Evolutionary conservation across 345 rosid genomes (phyloP).

Genomic region (Hibiscus tridactylites): DNA sequence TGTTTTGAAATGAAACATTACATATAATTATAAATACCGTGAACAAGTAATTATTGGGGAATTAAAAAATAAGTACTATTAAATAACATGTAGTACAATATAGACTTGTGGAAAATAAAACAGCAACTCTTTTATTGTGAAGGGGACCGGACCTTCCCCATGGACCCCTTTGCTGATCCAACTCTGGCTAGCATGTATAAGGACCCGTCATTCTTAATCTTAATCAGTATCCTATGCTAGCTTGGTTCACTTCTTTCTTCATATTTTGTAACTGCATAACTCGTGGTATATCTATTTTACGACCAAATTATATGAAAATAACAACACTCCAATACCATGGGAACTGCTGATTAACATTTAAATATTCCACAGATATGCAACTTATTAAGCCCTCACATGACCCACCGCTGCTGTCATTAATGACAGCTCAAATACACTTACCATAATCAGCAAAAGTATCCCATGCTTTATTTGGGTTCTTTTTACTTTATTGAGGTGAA

Average conservation of each 20-base stretch:
- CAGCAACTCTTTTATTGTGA: neutral
- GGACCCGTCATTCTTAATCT: neutral
- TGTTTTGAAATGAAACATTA: no score
- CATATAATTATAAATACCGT: no score
- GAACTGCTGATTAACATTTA: neutral
- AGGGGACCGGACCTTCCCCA: slow-evolving; percentile 1
- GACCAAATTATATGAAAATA: neutral
- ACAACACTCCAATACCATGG: slow-evolving; percentile 14
- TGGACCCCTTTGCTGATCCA: slow-evolving; percentile 20
- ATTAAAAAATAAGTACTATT: no score
- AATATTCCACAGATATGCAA: neutral
- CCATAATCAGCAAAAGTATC: neutral
- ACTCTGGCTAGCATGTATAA: neutral
- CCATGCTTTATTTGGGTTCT: neutral
- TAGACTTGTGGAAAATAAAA: neutral
- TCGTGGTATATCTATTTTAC: no score
- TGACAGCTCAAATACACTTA: slow-evolving; percentile 2
- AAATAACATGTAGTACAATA: neutral
- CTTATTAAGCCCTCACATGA: neutral
- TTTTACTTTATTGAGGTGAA: neutral
- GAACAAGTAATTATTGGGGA: no score
- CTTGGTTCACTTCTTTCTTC: neutral
- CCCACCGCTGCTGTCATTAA: neutral
- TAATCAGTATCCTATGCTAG: slow-evolving; percentile 21
- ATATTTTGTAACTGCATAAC: no score